Evolutionary conservation across 805 yeast species (phyloP).

Genomic region (Sungouiozyma ichnusensis): DNA sequence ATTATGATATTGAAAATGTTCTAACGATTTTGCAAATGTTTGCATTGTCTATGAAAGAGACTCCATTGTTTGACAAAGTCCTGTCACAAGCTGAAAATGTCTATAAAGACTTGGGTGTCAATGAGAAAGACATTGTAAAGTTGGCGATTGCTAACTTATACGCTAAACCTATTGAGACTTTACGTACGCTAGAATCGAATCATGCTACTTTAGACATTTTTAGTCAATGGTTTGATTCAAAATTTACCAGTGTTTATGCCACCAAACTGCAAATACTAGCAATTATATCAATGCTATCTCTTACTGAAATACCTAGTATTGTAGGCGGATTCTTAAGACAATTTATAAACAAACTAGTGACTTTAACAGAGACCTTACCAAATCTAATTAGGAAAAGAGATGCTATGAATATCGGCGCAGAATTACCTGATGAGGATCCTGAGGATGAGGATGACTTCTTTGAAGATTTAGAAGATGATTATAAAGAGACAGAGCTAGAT

Average conservation of each 20-base stretch:
- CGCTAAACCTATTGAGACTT: conserved; percentile 47
- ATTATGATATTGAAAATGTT: conserved; percentile 32
- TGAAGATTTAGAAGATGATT: conserved; percentile 59
- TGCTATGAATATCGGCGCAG: conserved; percentile 45
- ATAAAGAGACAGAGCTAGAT: conserved; percentile 73
- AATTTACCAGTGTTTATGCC: conserved; percentile 61
- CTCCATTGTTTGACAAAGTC: conserved; percentile 15
- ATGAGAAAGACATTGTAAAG: conserved; percentile 42
- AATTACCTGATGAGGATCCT: conserved; percentile 15
- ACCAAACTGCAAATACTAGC: conserved; percentile 66
- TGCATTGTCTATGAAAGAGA: conserved; percentile 26
- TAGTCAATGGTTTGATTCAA: conserved; percentile 51
- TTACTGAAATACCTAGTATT: conserved; percentile 32
- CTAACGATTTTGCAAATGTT: conserved; percentile 26
- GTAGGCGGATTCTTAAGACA: conserved; percentile 34
- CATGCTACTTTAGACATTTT: conserved; percentile 42
- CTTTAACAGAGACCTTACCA: conserved; percentile 53
- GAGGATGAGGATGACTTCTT: conserved; percentile 42
- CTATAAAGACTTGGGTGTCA: conserved; percentile 28
- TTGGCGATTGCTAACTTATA: conserved; percentile 53
- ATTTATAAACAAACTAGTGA: conserved; percentile 42
- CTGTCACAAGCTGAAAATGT: conserved; percentile 15
- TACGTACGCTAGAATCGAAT: conserved; percentile 39
- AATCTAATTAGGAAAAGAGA: conserved; percentile 59
- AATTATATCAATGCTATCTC: conserved; percentile 39